Base-by-base conservation (phyloP, 2,329 filamentous ascomycete species). In the Neofusicoccum ribis region DNA sequence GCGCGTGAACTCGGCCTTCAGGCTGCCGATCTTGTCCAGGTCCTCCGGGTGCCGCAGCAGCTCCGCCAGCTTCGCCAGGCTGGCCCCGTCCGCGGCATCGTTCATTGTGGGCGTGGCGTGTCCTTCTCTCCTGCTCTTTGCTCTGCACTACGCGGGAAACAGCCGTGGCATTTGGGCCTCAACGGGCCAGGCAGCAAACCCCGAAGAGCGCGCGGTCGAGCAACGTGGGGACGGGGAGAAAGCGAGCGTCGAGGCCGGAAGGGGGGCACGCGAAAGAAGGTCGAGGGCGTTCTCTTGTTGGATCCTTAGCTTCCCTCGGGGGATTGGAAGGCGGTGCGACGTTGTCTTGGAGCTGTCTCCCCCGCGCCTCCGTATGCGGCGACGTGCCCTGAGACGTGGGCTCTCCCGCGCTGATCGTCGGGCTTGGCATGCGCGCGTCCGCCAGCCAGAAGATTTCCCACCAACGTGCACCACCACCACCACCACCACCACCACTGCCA, bases 11-110 rank as follows among this genome's bases (percentile, higher is more conserved):
- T 99, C 95, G 70, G 91, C 86, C 81, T 96, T 97, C 75, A 99
- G 85, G 52, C 88, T 88, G 61, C 89, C 84, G 73, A 99, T 94
- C 84, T 97, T 98, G 82, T 99, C 95, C 70, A 99, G 89, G 80
- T 99, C 95, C 76, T 99, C 95, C 3, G 95, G 92, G 75, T 97
- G 93, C 73, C 93, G 92, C 70, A 99, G 89, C 68, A 98, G 88
- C 83, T 98, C 94, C 70, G 93, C 88, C 77, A 99, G 89, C 83
- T 93, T 93, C 8, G 51, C 44, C 51, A 64, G 52, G 77, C 91
- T 87, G 52, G 86, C 86, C 68, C 84, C 80, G 65, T 81, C 76
- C 68, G 82, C 80, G 66, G 86, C 85, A 71, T 88, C 85, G 82
- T 87, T 90, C 88, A 86, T 91, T 70, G 46, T 69, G 56, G 44